Base-by-base conservation (phyloP, 805 yeast species). In the Grigorovia jiainica region DNA sequence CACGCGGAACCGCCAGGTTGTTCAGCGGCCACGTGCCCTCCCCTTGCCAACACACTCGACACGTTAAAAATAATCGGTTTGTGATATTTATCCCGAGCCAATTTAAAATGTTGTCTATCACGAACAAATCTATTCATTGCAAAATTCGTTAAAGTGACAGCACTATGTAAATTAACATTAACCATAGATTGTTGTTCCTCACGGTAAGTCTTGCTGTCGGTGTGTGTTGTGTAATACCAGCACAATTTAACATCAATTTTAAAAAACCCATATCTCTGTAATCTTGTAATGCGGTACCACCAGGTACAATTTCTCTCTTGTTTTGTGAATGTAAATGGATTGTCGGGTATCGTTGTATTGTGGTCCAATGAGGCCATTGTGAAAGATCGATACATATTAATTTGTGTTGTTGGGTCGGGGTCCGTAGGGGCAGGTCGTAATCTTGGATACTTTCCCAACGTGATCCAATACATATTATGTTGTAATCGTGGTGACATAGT, bases 181-280 rank as follows among this genome's bases (percentile, higher is more conserved):
- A 55, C 47, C 18, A 60, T 47, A 24, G 39, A 34, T 6, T 40
- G 38, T 15, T 53, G 47, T 27, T 47, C 44, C 11, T 41, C 2
- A 51, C 18, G 1, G 46, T 8, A 2, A 57, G 51, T 16, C 50
- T 43, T 7, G 57, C 7, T 27, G 58, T 48, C 9, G 57, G 37
- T 4, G 52, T 43, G 8, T 49, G 49, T 42, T 60, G 64, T 3
- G 63, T 48, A 13, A 58, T 38, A 1, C 65, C 65, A 4, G 64
- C 64, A 44, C 63, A 57, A 36, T 60, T 60, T 2, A 58, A 57
- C 23, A 58, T 43, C 27, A 55, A 27, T 10, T 35, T 30, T 9
- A 35, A 10, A 15, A 11, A 10, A 27, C 31, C 31, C 31, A 27
- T 27, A 13, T 10, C 7, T 13, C 15, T 10, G 15, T 27, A 27